A percentile compares a stretch with the other conserved stretches of the same genome.
Evolutionary conservation across 2,329 filamentous ascomycete genomes (phyloP).

Genomic region (Chaetomiaceae sp.): DNA sequence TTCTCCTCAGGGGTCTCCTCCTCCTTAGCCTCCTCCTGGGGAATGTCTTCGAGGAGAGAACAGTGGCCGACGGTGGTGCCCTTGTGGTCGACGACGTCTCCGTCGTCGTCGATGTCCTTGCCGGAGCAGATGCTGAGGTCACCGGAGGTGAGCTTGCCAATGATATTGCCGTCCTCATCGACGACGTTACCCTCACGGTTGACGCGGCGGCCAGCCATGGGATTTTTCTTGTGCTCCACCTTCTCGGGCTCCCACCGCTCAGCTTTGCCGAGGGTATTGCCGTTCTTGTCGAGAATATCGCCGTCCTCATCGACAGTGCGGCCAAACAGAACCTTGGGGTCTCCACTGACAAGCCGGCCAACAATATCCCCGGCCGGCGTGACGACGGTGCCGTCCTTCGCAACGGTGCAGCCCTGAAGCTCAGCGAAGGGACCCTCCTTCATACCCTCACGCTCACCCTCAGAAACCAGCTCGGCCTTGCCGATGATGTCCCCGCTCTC

Average conservation of each 20-base stretch:
- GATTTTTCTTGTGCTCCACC: constrained; percentile 49
- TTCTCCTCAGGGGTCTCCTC: constrained; percentile 57
- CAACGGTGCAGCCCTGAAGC: constrained; percentile 59
- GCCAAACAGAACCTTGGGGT: constrained; percentile 67
- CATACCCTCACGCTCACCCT: constrained; percentile 58
- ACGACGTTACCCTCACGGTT: constrained; percentile 57
- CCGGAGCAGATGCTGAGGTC: constrained; percentile 60
- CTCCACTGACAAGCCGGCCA: constrained; percentile 65
- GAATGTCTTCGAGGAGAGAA: constrained; percentile 61
- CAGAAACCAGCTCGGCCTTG: constrained; percentile 62
- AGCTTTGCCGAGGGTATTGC: constrained; percentile 53
- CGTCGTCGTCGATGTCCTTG: constrained; percentile 66
- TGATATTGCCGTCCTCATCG: constrained; percentile 54
- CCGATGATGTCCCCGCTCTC: constrained; percentile 69
- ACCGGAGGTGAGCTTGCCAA: constrained; percentile 67
- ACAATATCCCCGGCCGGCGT: constrained; percentile 66
- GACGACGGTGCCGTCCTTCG: constrained; percentile 65
- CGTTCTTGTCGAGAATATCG: constrained; percentile 74
- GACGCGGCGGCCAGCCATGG: constrained; percentile 51
- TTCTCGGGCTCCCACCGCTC: constrained; percentile 55
- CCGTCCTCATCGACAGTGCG: constrained; percentile 76
- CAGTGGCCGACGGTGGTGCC: constrained; percentile 64
- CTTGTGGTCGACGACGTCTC: constrained; percentile 66
- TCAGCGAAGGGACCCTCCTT: constrained; percentile 68
- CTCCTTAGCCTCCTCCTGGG: constrained; percentile 47